Evolutionary conservation across 805 yeast genomes (phyloP).

Genomic region (Ogataea pignaliae): DNA sequence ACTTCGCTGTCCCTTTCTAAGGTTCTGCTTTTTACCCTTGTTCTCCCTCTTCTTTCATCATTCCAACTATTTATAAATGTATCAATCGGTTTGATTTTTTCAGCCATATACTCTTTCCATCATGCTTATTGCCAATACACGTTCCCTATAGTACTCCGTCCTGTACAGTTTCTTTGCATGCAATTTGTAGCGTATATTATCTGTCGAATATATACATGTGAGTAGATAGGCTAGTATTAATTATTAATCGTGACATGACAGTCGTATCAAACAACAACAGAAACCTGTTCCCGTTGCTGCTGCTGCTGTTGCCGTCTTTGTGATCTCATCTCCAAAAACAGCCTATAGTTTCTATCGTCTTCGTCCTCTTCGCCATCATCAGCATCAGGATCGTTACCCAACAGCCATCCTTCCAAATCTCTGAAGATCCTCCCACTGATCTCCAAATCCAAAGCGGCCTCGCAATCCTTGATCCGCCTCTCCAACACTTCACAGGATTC

Average conservation of each 20-base stretch:
- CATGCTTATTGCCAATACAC: too few relatives aligned
- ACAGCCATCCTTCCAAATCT: conserved; percentile 65
- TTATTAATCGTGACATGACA: too few relatives aligned
- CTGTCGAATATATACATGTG: too few relatives aligned
- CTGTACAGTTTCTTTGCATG: too few relatives aligned
- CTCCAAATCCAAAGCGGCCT: conserved; percentile 50
- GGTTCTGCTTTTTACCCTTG: not conserved
- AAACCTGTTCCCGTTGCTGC: not conserved
- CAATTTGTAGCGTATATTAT: too few relatives aligned
- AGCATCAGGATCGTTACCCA: conserved; percentile 40
- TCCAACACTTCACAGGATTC: conserved; percentile 77
- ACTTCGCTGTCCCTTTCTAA: not conserved
- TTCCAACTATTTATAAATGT: conserved; percentile 2
- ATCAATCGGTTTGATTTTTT: too few relatives aligned
- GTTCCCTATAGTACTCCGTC: too few relatives aligned
- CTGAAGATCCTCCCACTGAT: conserved; percentile 53
- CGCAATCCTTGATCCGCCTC: conserved; percentile 54
- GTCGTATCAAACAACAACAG: too few relatives aligned
- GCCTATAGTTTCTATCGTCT: conserved; percentile 13
- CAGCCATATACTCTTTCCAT: too few relatives aligned
- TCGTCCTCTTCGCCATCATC: conserved; percentile 26
- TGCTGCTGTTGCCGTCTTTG: too few relatives aligned
- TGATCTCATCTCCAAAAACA: conserved; percentile 4
- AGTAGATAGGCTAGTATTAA: too few relatives aligned
- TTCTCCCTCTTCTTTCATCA: not conserved